Evolutionary conservation across 306 rosid genomes (phyloP).

Genomic region (Citrullus colocynthis): DNA sequence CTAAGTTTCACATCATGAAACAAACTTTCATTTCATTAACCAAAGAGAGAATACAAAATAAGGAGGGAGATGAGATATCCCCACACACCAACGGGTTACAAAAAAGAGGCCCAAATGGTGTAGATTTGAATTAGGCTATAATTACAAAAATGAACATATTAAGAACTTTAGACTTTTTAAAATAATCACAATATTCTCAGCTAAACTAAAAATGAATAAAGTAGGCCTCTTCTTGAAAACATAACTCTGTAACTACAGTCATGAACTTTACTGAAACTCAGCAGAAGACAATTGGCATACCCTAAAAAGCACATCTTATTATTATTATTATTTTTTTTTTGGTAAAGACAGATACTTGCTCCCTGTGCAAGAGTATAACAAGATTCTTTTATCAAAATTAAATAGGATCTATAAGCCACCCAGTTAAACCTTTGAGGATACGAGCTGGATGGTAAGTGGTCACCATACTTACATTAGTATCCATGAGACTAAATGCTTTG

Average conservation of each 20-base stretch:
- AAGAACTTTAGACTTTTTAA: neutral
- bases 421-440: neutral
- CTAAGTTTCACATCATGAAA: neutral
- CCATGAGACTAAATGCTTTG: constrained; percentile 72
- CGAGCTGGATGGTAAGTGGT: neutral
- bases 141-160: neutral
- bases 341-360: neutral
- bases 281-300: neutral
- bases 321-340: neutral
- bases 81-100: too few relatives aligned
- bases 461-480: constrained; percentile 41
- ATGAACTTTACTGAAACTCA: neutral
- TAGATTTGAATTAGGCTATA: too few relatives aligned
- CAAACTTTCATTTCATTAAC: too few relatives aligned
- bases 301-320: neutral
- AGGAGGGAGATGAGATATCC: too few relatives aligned
- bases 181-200: neutral
- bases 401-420: neutral
- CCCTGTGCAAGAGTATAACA: neutral
- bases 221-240: neutral
- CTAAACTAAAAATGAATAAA: neutral
- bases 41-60: too few relatives aligned
- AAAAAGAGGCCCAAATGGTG: too few relatives aligned
- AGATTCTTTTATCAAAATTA: neutral
- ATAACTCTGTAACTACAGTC: neutral